Evolutionary conservation across 2,329 filamentous ascomycete genomes (phyloP), one percentile per base, ranked within the genome.

Genomic region (Aureobasidium sp.): DNA sequence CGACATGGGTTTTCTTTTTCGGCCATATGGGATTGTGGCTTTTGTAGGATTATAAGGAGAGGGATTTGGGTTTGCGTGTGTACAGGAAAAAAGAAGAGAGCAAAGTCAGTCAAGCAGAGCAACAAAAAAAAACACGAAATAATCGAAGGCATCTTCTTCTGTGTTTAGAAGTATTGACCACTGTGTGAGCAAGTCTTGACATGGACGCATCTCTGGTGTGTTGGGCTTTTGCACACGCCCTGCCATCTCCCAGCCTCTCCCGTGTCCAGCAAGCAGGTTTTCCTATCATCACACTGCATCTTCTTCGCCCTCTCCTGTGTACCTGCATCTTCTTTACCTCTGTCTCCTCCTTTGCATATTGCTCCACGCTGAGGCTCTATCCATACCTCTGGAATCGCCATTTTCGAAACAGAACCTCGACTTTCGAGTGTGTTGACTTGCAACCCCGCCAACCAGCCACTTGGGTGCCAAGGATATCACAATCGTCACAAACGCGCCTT

Each of bases 191-290:
- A 22, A 34, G 27, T 58, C 20, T 31, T 59, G 56, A 49, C 56
- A 44, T 59, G 56, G 36, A 41, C 3, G 31, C n/a, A 39, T 29
- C 2, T 15, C 37, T 36, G 1, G 6, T 20, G 25, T 44, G 31
- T 20, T 37, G 55, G 20, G n/a, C 25, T 47, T 7, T 37, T 8
- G 22, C 29, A 37, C 34, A 34, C 31, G 29, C 55, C 56, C 56
- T 59, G 56, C 56, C 56, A 59, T 49, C 56, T 49, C 56, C 56
- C 56, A 59, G 56, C 44, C 44, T 59, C 41, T 48, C 41, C 44
- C 56, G 56, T 36, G 20, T 44, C 22, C 56, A 48, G 7, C 47
- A 56, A 59, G 56, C 56, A 59, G 56, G 56, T 41, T 59, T 59
- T 34, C 44, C n/a, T 12, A 12, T 22, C 29, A 25, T 41, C 27